These are phyloP conservation scores for Colletotrichum higginsianum DNA, from an alignment of 2,329 filamentous ascomycete species.

Conservation along the genomic window DNA sequence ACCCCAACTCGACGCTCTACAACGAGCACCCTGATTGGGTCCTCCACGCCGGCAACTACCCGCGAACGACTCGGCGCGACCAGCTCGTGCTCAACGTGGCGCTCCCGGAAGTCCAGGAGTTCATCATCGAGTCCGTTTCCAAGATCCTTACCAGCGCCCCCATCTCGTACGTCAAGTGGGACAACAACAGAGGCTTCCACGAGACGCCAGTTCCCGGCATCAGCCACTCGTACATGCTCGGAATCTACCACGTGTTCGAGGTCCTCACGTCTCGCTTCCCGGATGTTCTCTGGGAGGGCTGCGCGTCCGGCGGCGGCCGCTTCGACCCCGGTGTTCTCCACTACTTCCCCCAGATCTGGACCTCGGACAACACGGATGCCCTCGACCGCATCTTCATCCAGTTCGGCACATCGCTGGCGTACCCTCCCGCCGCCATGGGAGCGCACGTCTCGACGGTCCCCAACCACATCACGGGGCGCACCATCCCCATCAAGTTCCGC, in stretches of 20 bases:
- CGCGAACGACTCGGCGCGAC: slow-evolving; percentile 68
- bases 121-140: slow-evolving; percentile 70
- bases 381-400: slow-evolving; percentile 74
- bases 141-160: slow-evolving; percentile 67
- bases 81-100: slow-evolving; percentile 75
- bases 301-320: slow-evolving; percentile 74
- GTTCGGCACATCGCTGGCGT: slow-evolving; percentile 74
- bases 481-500: slow-evolving; percentile 71
- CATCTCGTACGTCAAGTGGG: slow-evolving; percentile 77
- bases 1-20: slow-evolving; percentile 73
- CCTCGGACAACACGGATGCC: slow-evolving; percentile 76
- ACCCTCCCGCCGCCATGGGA: slow-evolving; percentile 75
- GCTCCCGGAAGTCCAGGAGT: slow-evolving; percentile 74
- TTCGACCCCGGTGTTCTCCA: slow-evolving; percentile 76
- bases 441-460: slow-evolving; percentile 76
- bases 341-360: slow-evolving; percentile 78
- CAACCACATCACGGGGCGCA: slow-evolving; percentile 70
- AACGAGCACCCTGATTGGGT: slow-evolving; percentile 75
- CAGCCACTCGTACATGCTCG: slow-evolving; percentile 73
- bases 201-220: slow-evolving; percentile 69
- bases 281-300: slow-evolving; percentile 76
- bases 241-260: slow-evolving; percentile 74
- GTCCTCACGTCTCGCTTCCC: slow-evolving; percentile 72
- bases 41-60: slow-evolving; percentile 69
- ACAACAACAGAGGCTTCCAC: slow-evolving; percentile 77